These are phyloP conservation scores for Cercospora nicotianae DNA, from an alignment of 2,329 filamentous ascomycete genomes.

Conservation along the genomic window DNA sequence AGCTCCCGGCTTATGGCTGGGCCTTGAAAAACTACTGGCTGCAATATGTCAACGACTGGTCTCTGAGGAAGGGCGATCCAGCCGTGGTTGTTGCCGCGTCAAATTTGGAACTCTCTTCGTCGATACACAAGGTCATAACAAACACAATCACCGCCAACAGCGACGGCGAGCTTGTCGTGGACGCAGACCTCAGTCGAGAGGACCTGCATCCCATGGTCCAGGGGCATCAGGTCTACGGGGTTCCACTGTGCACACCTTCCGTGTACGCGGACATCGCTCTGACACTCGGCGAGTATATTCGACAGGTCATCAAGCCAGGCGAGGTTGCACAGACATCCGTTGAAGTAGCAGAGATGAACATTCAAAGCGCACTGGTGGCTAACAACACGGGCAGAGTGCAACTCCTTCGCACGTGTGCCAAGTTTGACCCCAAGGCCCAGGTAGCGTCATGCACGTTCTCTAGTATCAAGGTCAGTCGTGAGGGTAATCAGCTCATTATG, in stretches of 20 bases:
- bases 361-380: conserved; percentile 35
- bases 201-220: conserved; percentile 43
- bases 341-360: conserved; percentile 44
- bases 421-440: conserved; percentile 8
- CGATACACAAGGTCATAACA: conserved; percentile 42
- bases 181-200: conserved; percentile 45
- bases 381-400: conserved; percentile 19
- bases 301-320: neutral
- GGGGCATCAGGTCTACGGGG: conserved; percentile 49
- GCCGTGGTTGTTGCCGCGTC: conserved; percentile 17
- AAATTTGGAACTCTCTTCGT: conserved; percentile 36
- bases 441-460: conserved; percentile 14
- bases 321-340: conserved; percentile 30
- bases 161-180: conserved; percentile 37
- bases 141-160: conserved; percentile 36
- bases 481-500: neutral
- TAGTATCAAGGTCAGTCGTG: conserved; percentile 9
- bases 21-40: conserved; percentile 41
- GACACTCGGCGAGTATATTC: conserved; percentile 35
- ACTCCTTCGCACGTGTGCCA: conserved; percentile 15
- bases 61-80: conserved; percentile 32
- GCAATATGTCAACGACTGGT: conserved; percentile 37
- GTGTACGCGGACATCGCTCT: conserved; percentile 41
- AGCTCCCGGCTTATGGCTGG: conserved; percentile 49
- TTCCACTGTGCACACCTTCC: conserved; percentile 43